Evolutionary conservation across 2,329 filamentous ascomycete genomes (phyloP).

Genomic region (Kalmusia sp.): DNA sequence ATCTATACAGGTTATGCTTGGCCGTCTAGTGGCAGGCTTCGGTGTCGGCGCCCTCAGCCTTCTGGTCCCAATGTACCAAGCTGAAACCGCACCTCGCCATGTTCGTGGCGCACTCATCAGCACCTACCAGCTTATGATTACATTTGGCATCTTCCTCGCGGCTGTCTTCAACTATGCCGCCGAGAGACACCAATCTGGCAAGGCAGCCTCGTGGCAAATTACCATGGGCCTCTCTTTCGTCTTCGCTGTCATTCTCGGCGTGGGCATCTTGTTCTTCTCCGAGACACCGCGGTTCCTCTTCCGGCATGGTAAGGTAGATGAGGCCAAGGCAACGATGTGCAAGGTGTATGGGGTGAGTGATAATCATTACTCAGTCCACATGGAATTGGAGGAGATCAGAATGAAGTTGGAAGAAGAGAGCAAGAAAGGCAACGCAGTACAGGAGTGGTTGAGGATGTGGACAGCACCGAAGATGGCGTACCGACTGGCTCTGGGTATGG

Average conservation of each 20-base stretch:
- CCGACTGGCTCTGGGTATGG: constrained; percentile 66
- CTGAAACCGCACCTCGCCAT: constrained; percentile 67
- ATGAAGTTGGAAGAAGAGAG: constrained; percentile 61
- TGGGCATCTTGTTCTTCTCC: constrained; percentile 60
- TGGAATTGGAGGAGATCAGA: constrained; percentile 62
- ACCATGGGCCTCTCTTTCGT: constrained; percentile 65
- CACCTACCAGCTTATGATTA: constrained; percentile 73
- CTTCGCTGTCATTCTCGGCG: constrained; percentile 59
- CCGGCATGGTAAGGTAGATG: constrained; percentile 58
- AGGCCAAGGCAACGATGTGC: constrained; percentile 58
- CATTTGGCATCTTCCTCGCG: constrained; percentile 66
- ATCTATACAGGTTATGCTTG: constrained; percentile 33
- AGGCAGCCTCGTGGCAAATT: constrained; percentile 67
- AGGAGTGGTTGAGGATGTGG: constrained; percentile 63
- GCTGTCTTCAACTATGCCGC: constrained; percentile 66
- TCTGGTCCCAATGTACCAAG: constrained; percentile 66
- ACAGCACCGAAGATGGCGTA: constrained; percentile 70
- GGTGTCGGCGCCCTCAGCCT: constrained; percentile 70
- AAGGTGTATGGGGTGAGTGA: constrained; percentile 61
- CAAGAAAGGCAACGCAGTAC: constrained; percentile 53
- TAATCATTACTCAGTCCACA: constrained; percentile 59
- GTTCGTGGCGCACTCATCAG: constrained; percentile 68
- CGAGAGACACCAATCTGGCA: constrained; percentile 48
- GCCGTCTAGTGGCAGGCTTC: constrained; percentile 68
- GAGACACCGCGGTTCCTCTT: constrained; percentile 65